Conservation (phyloP, 2,329 filamentous ascomycete species). For the Zopfia rhizophila region DNA sequence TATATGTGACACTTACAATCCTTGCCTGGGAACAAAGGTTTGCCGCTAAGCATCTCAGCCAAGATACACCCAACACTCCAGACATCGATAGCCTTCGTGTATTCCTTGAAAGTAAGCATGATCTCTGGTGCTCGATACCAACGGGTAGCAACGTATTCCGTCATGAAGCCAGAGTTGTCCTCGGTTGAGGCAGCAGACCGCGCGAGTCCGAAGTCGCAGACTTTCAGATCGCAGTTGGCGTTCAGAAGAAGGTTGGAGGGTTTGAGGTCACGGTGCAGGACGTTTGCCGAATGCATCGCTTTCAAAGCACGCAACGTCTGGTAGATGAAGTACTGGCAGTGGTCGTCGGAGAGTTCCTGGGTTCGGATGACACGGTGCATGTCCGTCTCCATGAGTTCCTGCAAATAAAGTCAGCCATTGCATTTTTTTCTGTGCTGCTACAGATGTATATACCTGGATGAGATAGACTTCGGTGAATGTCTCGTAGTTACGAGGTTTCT, state of each 20-base stretch:
- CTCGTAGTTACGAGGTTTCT: slow-evolving; percentile 96
- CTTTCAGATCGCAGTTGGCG: slow-evolving; percentile 98
- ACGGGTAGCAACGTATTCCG: slow-evolving; percentile 98
- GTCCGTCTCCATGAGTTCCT: slow-evolving; percentile 99
- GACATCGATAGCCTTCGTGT: slow-evolving; percentile 99
- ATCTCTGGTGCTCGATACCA: slow-evolving; percentile 99
- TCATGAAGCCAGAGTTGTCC: slow-evolving; percentile 99
- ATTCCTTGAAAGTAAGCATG: slow-evolving; percentile 99
- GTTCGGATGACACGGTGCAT: slow-evolving; percentile 99
- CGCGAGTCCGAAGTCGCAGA: slow-evolving; percentile 97
- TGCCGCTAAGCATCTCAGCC: slow-evolving; percentile 98
- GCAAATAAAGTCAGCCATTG: slow-evolving; percentile 22
- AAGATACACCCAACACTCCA: slow-evolving; percentile 99
- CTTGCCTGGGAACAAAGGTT: slow-evolving; percentile 97
- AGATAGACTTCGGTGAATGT: slow-evolving; percentile 98
- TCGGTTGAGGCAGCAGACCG: slow-evolving; percentile 96
- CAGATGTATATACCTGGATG: slow-evolving; percentile 75
- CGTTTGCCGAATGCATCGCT: slow-evolving; percentile 99
- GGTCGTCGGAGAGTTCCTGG: slow-evolving; percentile 97
- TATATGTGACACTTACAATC: slow-evolving; percentile 75
- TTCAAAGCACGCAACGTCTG: slow-evolving; percentile 97
- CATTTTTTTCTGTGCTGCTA: background rate
- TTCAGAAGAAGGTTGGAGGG: slow-evolving; percentile 97
- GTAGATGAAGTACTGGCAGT: slow-evolving; percentile 99
- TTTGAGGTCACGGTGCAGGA: slow-evolving; percentile 96